Evolutionary conservation across 1,284 basidiomycete species (phyloP).

Genomic region (Mycena sp.): DNA sequence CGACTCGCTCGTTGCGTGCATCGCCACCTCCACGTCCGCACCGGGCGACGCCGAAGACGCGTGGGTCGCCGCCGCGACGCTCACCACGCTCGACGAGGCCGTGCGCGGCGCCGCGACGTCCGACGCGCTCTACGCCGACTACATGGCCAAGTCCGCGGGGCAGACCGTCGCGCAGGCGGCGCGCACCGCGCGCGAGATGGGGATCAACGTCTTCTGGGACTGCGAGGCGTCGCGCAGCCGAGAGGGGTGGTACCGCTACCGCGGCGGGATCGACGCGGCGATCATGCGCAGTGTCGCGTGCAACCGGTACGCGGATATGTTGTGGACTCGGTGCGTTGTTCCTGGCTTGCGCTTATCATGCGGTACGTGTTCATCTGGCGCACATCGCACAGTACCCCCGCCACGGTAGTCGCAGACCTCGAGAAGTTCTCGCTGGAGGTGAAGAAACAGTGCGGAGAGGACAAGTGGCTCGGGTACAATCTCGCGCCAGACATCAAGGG

Average conservation of each 20-base stretch:
- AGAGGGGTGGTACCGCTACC: background rate
- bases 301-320: background rate
- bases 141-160: background rate
- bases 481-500: background rate
- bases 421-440: background rate
- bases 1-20: background rate
- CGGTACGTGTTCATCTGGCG: background rate
- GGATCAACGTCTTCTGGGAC: background rate
- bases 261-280: background rate
- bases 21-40: background rate
- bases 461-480: slow-evolving; percentile 3
- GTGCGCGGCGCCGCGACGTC: background rate
- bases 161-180: background rate
- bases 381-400: background rate
- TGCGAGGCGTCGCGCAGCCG: background rate
- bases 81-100: background rate
- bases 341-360: background rate
- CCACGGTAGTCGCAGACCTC: background rate
- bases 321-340: background rate
- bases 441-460: background rate
- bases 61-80: background rate
- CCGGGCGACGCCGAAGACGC: background rate
- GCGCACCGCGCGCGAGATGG: background rate
- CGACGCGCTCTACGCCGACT: background rate
- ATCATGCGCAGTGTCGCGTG: background rate